These are phyloP conservation scores for Nemophila menziesii DNA, from an alignment of 257 asterid genomes.

Conservation along the genomic window DNA sequence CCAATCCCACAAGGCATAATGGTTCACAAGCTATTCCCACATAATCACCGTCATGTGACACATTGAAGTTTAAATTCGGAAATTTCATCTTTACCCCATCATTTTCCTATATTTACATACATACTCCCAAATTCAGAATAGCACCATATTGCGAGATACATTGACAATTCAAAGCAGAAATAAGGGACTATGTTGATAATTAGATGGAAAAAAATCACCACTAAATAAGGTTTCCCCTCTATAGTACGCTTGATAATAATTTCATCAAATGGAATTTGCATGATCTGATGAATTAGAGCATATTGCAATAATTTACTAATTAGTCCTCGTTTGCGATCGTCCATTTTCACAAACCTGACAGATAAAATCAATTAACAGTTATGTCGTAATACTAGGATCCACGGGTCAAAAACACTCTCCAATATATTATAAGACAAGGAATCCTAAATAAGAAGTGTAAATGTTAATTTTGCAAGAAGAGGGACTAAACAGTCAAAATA, in stretches of 20 bases:
- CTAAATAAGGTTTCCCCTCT: constrained; percentile 75
- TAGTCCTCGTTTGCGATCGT: constrained; percentile 56
- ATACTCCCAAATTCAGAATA: not conserved
- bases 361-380: too few relatives aligned
- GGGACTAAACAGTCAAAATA: too few relatives aligned
- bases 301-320: constrained; percentile 79
- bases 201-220: constrained; percentile 6
- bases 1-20: constrained; percentile 77
- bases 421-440: too few relatives aligned
- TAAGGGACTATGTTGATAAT: not conserved
- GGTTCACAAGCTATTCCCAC: constrained; percentile 97
- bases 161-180: not conserved
- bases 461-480: too few relatives aligned
- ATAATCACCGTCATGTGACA: constrained; percentile 85
- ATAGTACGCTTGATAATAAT: constrained; percentile 42
- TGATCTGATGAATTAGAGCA: constrained; percentile 42
- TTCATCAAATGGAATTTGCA: constrained; percentile 45
- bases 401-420: too few relatives aligned
- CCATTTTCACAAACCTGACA: constrained; percentile 57
- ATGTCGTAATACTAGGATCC: too few relatives aligned
- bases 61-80: constrained; percentile 73
- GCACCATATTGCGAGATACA: not conserved
- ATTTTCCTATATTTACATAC: constrained; percentile 27
- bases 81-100: constrained; percentile 25
- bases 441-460: too few relatives aligned